Base-by-base conservation (phyloP, 202 grass and related monocot genomes). In the Setaria italica region DNA sequence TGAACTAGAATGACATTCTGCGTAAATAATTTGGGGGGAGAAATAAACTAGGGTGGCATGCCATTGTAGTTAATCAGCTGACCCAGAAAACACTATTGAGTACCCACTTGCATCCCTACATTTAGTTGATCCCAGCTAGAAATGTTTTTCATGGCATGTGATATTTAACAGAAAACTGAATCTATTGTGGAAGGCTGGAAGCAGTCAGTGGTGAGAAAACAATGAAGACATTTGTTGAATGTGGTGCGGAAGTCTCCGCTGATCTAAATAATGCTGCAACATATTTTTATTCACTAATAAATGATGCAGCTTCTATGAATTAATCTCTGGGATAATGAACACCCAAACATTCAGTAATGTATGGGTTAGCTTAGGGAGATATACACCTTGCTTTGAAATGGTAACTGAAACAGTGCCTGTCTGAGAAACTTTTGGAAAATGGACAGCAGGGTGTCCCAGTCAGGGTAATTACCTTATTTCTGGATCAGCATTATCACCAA, bases 61-160 rank as follows among this genome's bases (percentile, higher is more conserved):
- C 5, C 39, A 41, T 41, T 0, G 39, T 41, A 41, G 6, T 41
- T 41, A 41, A 41, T 41, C 39, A 41, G 39, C 39, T 41, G 39
- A 6, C 5, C 0, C 39, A 41, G 39, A 41, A 41, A 41, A 41
- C 39, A 41, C 39, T 41, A 41, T 5, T 41, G 39, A 41, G 39
- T 41, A 41, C 39, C 39, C 39, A 41, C 39, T 41, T 25, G 25
- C 25, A 25, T 25, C 25, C 25, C 25, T 41, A 41, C 9, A 14
- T 72, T 37, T 67, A 43, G 9, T 48, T 78, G 43, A 17, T 74
- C 17, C 57, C 16, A 83, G 10, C 57, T 75, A 74, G 58, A 74
- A 74, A 65, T 66, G 65, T 15, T 64, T 73, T 49, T 60, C 17
- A 62, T 79, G 51, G 29, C 42, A 6, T 62, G 41, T 12, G 2